Conservation (phyloP, 2,329 filamentous ascomycete genomes). For the Sordariomycetes sp. region DNA sequence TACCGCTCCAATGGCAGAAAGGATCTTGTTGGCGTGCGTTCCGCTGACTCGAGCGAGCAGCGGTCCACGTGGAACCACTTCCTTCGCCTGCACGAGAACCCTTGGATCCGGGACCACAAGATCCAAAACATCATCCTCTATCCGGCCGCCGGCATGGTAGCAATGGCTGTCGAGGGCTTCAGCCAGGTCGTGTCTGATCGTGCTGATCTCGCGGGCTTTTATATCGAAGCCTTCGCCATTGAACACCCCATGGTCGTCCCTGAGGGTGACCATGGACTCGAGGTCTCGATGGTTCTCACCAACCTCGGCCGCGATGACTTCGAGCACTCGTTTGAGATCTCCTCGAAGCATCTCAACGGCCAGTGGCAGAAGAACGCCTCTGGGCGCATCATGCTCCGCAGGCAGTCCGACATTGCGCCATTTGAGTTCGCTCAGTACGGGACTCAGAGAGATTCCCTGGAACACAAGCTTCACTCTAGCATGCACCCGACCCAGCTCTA, state of each 20-base stretch:
- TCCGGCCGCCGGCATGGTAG: constrained; percentile 37
- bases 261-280: constrained; percentile 31
- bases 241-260: constrained; percentile 41
- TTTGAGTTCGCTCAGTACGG: neutral
- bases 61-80: constrained; percentile 39
- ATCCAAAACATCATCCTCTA: constrained; percentile 39
- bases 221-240: constrained; percentile 34
- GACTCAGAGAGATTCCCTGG: constrained; percentile 6
- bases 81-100: constrained; percentile 34
- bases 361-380: constrained; percentile 32
- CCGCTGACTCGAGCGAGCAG: constrained; percentile 29
- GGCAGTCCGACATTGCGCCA: constrained; percentile 11
- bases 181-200: constrained; percentile 22
- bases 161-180: constrained; percentile 37
- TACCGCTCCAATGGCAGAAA: constrained; percentile 32
- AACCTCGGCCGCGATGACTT: constrained; percentile 25
- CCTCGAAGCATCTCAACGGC: constrained; percentile 28
- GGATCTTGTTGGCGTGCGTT: constrained; percentile 38
- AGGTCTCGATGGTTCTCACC: constrained; percentile 21
- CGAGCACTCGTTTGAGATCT: constrained; percentile 30
- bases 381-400: constrained; percentile 19
- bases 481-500: constrained; percentile 35
- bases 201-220: constrained; percentile 14
- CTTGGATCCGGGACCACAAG: constrained; percentile 41
- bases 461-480: constrained; percentile 17